A percentile compares a stretch with the other conserved stretches of the same genome.
Conservation (phyloP, 2,329 filamentous ascomycete genomes). For the Xylaria sp. region DNA sequence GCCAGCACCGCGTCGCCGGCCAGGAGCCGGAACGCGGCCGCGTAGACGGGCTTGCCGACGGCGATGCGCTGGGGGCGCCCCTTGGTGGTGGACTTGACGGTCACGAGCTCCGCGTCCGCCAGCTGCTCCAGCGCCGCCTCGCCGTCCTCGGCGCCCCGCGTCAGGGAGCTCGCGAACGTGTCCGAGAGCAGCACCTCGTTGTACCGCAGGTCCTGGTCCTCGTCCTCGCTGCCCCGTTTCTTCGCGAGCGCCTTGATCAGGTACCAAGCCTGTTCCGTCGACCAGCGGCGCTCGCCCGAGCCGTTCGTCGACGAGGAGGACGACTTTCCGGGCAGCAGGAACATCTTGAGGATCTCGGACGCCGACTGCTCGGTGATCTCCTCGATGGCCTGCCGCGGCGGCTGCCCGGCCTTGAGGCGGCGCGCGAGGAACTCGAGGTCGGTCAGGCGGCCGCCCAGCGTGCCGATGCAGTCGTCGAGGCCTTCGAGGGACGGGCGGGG, state of each 20-base stretch:
- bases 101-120: slow-evolving; percentile 83
- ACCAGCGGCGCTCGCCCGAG: slow-evolving; percentile 64
- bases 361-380: slow-evolving; percentile 90
- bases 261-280: slow-evolving; percentile 85
- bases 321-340: slow-evolving; percentile 65
- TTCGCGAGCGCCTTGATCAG: slow-evolving; percentile 76
- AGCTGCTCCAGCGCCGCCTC: slow-evolving; percentile 79
- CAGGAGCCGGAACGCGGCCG: slow-evolving; percentile 76
- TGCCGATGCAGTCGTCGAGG: slow-evolving; percentile 78
- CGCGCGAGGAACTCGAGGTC: slow-evolving; percentile 94
- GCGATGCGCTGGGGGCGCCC: slow-evolving; percentile 78
- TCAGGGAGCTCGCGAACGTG: slow-evolving; percentile 66
- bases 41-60: slow-evolving; percentile 62
- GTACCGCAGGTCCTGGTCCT: slow-evolving; percentile 72
- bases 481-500: slow-evolving; percentile 58
- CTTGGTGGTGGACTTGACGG: slow-evolving; percentile 65
- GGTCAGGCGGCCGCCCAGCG: slow-evolving; percentile 87
- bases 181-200: slow-evolving; percentile 81
- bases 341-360: slow-evolving; percentile 92
- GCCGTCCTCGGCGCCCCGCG: slow-evolving; percentile 54
- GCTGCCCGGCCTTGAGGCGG: slow-evolving; percentile 84
- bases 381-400: slow-evolving; percentile 75
- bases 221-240: not conserved
- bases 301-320: slow-evolving; percentile 37
- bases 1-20: slow-evolving; percentile 72